Base-by-base conservation (phyloP, 2,329 filamentous ascomycete species). In the Nemania bipapillata region DNA sequence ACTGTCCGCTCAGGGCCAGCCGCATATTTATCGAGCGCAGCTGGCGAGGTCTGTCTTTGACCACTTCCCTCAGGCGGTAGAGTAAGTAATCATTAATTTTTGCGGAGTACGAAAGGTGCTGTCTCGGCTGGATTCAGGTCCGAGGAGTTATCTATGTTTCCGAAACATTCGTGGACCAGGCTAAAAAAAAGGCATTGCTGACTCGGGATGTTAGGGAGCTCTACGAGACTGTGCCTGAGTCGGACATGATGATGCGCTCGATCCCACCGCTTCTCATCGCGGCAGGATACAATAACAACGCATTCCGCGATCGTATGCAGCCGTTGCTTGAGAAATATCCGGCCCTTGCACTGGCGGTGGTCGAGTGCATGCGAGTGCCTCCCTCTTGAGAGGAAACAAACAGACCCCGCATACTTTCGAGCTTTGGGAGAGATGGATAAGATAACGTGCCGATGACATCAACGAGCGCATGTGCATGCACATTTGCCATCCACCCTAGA, bases 51-150 rank as follows among this genome's bases (percentile, higher is more conserved):
- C 58, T 30, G 26, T 64, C 26, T 66, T 61, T 6, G 60, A 74
- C 0, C 66, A 65, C 15, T 77, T 78, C 49, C 69, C 74, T 9
- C 65, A 60, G 37, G 67, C 73, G 2, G 62, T 76, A 1, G 72
- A 76, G 50, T 20, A 63, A 47, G 30, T 55, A 20, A 4, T 20
- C 56, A 47, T 20, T 55, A 20, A 4, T 42, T 6, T 2, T 40
- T 12, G 26, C 3, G 22, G 24, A 37, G 3, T 11, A 61, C 35
- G 32, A 53, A 24, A 42, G 20, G 49, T 1, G 3, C 17, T 2
- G 15, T 40, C 35, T 22, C 7, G 15, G 30, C 30, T 11, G 12
- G 32, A 40, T n/a, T n/a, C 4, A 15, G 22, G 30, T 40, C 17
- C 28, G 9, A 28, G 47, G 26, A 32, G 24, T 5, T 11, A 17